Evolutionary conservation across 176 grass and related monocot species (phyloP).

Genomic region (Zoysia pacifica): DNA sequence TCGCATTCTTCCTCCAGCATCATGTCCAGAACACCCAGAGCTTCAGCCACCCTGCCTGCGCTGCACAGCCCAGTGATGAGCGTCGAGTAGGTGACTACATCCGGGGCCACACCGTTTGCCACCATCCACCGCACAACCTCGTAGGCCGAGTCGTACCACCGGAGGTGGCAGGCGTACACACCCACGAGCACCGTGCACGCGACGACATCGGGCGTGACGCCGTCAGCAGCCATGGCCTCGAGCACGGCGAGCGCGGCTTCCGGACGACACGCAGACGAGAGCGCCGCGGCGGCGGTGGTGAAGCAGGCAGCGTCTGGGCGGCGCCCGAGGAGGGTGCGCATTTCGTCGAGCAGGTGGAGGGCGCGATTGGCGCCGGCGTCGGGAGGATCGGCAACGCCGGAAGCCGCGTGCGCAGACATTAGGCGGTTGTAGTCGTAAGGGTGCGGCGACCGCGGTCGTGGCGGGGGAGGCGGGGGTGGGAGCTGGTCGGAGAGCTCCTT

Average conservation of each 20-base stretch:
- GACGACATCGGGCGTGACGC: conserved; percentile 45
- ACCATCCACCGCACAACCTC: conserved; percentile 67
- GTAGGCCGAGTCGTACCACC: conserved; percentile 61
- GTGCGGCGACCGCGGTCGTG: conserved; percentile 61
- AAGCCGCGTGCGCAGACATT: conserved; percentile 58
- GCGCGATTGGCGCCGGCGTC: conserved; percentile 45
- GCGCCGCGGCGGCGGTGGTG: conserved; percentile 61
- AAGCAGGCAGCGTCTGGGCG: conserved; percentile 80
- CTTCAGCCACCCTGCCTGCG: conserved; percentile 65
- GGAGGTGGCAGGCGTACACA: conserved; percentile 64
- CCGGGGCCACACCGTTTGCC: conserved; percentile 46
- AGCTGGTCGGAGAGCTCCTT: conserved; percentile 57
- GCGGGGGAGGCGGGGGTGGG: conserved; percentile 23
- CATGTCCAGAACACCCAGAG: conserved; percentile 76
- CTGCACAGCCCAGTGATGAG: conserved; percentile 72
- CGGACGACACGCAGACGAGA: conserved; percentile 38
- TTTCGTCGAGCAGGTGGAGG: conserved; percentile 82
- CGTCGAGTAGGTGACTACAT: conserved; percentile 85
- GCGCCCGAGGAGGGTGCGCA: conserved; percentile 55
- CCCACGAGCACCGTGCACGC: conserved; percentile 77
- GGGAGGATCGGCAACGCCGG: neutral
- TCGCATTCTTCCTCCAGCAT: conserved; percentile 77
- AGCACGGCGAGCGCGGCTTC: conserved; percentile 53
- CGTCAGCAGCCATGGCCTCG: conserved; percentile 54
- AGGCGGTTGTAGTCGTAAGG: conserved; percentile 82